Percentiles rank a stretch among this genome's conserved stretches.
Conservation (phyloP, 1,284 basidiomycete genomes). For the Malassezia brasiliensis region DNA sequence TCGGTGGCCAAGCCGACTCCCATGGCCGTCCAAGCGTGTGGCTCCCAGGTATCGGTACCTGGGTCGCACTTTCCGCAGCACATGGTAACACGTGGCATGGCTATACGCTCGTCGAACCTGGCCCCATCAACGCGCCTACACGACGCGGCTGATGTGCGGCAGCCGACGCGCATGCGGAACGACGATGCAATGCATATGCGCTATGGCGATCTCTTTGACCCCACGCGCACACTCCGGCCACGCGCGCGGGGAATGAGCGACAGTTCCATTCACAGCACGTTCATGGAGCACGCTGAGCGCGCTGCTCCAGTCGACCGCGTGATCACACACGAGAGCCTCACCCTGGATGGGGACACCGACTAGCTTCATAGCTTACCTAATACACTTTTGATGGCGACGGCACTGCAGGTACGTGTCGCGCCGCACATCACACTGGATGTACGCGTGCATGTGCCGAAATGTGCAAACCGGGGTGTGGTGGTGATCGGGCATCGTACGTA, state of each 20-base stretch:
- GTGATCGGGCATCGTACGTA: conserved; percentile 16
- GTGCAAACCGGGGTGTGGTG: conserved; percentile 1
- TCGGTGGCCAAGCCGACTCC: background rate
- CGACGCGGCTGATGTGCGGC: background rate
- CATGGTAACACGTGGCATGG: background rate
- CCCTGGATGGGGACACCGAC: background rate
- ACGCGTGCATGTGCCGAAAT: background rate
- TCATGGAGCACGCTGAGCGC: conserved; percentile 27
- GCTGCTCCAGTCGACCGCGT: conserved; percentile 15
- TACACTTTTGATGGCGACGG: background rate
- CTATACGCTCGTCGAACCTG: background rate
- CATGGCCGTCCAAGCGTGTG: background rate
- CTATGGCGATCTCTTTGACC: background rate
- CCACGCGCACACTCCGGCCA: conserved; percentile 20
- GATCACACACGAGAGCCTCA: conserved; percentile 4
- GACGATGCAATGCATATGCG: background rate
- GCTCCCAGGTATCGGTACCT: background rate
- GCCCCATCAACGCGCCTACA: background rate
- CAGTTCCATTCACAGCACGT: conserved; percentile 40
- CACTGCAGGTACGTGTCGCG: background rate
- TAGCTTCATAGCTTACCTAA: conserved; percentile 1
- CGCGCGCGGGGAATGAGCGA: conserved; percentile 39
- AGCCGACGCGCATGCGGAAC: background rate
- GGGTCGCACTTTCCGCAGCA: background rate
- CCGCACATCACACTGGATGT: background rate